Evolutionary conservation across 805 yeast species (phyloP), one percentile per base, ranked within the genome.

Genomic region (Zygoascus tannicola): DNA sequence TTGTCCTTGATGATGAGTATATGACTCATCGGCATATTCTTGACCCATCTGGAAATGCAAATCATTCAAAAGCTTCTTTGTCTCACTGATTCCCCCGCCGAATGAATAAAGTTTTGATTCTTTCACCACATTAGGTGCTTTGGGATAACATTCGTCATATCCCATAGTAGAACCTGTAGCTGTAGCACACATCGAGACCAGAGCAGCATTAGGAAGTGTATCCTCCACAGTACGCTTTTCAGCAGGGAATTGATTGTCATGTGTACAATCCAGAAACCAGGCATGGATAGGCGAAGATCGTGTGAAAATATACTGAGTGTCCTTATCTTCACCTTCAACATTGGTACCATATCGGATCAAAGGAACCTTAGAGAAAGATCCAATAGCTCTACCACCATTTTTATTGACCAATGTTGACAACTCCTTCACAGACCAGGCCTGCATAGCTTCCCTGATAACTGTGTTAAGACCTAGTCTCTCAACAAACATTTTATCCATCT

Each of bases 101-200:
- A 63, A 56, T 3, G 62, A 57, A 56, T 90, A 90, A 4, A 63
- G 64, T 47, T 94, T 72, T 4, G 63, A 67, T 58, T 90, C 98
- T 34, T 70, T 65, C 15, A 90, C 98, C 35, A 90, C 80, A 57
- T 88, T 81, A 37, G 92, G 67, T 22, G 86, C 66, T 33, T 74
- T 69, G 5, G 97, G 97, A 61, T 81, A 92, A 42, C 90, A 76
- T 64, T 90, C 97, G 57, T 90, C 98, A 55, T 78, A 87, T 14
- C 98, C 98, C 64, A 84, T 80, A 0, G 86, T 94, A 1, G 96
- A 81, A 2, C 98, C 98, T 38, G 87, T 81, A 1, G 97, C 95
- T 43, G 94, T 84, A 0, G 94, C 78, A 56, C 97, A 88, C 59
- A 90, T 75, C 0, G 97, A 81, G 3, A 92, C 97, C 42, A 90